phyloP scores from a whole-genome alignment of 257 asterid species.

The Phtheirospermum japonicum region DNA sequence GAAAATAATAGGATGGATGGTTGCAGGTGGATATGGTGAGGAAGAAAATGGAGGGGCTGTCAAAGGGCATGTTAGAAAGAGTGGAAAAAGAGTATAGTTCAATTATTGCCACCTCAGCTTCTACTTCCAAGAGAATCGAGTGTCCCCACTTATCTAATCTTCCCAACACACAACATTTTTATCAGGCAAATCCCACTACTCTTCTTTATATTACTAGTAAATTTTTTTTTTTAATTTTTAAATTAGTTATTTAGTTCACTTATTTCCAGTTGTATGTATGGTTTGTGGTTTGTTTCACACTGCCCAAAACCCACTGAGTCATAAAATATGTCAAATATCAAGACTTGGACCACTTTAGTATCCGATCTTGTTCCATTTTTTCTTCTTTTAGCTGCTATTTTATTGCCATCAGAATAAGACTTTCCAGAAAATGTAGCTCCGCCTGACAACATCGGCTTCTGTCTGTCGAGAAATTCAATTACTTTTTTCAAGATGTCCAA shows the following conservation, averaged over 20 bases:
- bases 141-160: too few species aligned
- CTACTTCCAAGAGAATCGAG: slow-evolving; percentile 58
- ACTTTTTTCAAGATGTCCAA: too few species aligned
- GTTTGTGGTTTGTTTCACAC: neutral
- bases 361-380: slow-evolving; percentile 27
- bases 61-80: slow-evolving; percentile 48
- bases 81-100: slow-evolving; percentile 53
- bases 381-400: neutral
- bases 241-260: too few species aligned
- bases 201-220: too few species aligned
- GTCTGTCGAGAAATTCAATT: too few species aligned
- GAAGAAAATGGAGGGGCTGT: slow-evolving; percentile 48
- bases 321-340: slow-evolving; percentile 23
- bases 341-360: slow-evolving; percentile 29
- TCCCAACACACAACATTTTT: too few species aligned
- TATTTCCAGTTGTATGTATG: too few species aligned
- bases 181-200: slow-evolving; percentile 31
- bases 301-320: neutral
- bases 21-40: slow-evolving; percentile 44
- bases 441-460: too few species aligned
- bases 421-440: neutral
- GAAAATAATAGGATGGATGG: neutral
- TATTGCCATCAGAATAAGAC: neutral
- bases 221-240: too few species aligned
- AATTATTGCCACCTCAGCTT: slow-evolving; percentile 61